Percentiles rank a stretch among this genome's conserved stretches.
phyloP scores from a whole-genome alignment of 2,329 filamentous ascomycete species.

The Apiospora aurea region DNA sequence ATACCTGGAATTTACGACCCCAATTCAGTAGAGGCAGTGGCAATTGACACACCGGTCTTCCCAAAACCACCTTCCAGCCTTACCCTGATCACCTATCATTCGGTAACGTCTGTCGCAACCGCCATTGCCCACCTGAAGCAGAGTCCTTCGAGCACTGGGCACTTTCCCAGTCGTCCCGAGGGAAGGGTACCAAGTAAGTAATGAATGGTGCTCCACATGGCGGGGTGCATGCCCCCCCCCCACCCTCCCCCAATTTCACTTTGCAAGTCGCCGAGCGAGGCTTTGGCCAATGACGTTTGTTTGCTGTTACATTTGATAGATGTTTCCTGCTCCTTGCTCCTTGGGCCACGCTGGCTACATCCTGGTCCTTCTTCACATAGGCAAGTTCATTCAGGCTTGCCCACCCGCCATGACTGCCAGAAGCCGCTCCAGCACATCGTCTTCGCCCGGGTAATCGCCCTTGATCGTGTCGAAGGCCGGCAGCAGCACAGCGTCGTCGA shows the following conservation, averaged over 20 bases:
- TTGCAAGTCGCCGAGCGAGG: not conserved
- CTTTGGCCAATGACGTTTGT: not conserved
- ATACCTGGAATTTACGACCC: too few species aligned
- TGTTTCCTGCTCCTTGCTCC: not conserved
- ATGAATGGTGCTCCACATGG: not conserved
- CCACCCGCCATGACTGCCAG: not conserved
- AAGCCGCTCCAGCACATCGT: conserved; percentile 40
- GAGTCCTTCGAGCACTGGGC: too few species aligned
- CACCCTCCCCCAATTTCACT: not conserved
- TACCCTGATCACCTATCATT: too few species aligned
- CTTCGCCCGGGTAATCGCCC: conserved; percentile 44
- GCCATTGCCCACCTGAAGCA: too few species aligned
- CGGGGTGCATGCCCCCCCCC: not conserved
- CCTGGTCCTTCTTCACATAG: not conserved
- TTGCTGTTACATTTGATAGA: not conserved
- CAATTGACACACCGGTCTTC: too few species aligned
- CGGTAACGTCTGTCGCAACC: too few species aligned
- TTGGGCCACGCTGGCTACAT: too few species aligned
- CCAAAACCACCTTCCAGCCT: too few species aligned
- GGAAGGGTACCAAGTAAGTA: too few species aligned
- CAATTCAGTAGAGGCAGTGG: too few species aligned
- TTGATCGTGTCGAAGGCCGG: conserved; percentile 44
- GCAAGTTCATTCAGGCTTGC: not conserved
- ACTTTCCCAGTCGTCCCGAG: too few species aligned
- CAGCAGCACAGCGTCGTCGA: conserved; percentile 54